phyloP scores from a whole-genome alignment of 345 rosid genomes.

The Trapa bicornis region DNA sequence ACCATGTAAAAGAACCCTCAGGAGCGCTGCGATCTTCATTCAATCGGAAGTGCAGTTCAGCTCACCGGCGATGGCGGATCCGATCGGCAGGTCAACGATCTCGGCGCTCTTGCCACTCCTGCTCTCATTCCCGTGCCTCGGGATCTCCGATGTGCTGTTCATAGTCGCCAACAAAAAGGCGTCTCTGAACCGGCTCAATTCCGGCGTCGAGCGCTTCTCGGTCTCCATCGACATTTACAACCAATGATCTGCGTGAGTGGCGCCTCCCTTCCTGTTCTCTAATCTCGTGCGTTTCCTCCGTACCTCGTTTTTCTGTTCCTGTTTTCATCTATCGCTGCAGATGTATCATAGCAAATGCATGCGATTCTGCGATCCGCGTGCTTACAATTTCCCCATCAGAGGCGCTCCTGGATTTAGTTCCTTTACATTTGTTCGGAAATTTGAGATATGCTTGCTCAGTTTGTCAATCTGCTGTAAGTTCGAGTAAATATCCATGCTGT shows the following conservation, averaged over 20 bases:
- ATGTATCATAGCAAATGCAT: neutral
- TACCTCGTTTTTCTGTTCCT: neutral
- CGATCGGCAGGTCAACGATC: constrained; percentile 19
- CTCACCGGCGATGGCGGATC: constrained; percentile 23
- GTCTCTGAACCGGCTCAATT: constrained; percentile 57
- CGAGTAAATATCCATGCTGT: neutral
- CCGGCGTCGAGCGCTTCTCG: constrained; percentile 76
- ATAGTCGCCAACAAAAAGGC: constrained; percentile 91
- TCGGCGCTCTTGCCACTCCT: constrained; percentile 26
- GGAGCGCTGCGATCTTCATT: too few species aligned
- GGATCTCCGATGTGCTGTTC: constrained; percentile 68
- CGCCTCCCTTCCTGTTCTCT: neutral
- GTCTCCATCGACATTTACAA: constrained; percentile 84
- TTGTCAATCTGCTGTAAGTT: neutral
- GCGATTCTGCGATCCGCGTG: neutral
- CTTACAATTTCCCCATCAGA: neutral
- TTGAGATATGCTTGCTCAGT: neutral
- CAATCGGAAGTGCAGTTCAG: neutral
- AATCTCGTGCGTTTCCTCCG: neutral
- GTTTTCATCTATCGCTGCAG: neutral
- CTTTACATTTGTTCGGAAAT: neutral
- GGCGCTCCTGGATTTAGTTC: neutral
- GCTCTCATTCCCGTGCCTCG: constrained; percentile 32
- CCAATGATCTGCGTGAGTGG: constrained; percentile 73
- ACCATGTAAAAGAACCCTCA: neutral